Conservation (phyloP, 129 eudicot genomes). For the Centaurea solstitialis region DNA sequence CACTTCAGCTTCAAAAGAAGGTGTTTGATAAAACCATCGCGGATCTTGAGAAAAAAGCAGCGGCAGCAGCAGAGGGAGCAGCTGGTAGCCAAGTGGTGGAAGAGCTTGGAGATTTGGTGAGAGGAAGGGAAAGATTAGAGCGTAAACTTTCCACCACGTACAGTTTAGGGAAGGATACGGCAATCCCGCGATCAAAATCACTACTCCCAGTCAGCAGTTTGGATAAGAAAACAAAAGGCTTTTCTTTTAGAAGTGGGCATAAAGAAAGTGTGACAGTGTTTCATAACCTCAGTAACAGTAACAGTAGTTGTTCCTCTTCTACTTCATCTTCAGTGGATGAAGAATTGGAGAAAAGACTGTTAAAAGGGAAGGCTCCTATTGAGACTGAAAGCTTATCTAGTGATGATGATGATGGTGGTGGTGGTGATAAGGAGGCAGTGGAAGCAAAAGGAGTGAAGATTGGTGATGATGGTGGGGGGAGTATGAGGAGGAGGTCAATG, state of each 20-base stretch:
- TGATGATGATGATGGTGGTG: conserved; percentile 37
- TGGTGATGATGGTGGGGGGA: conserved; percentile 42
- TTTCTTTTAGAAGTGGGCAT: conserved; percentile 50
- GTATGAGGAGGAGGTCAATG: conserved; percentile 63
- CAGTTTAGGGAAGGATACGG: conserved; percentile 73
- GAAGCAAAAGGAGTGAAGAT: conserved; percentile 26
- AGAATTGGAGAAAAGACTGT: conserved; percentile 29
- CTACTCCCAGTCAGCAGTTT: conserved; percentile 57
- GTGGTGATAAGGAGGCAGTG: conserved; percentile 19
- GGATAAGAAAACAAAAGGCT: conserved; percentile 51
- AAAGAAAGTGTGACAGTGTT: conserved; percentile 53
- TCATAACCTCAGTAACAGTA: conserved; percentile 39
- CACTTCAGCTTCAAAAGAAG: conserved; percentile 73
- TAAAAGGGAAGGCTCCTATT: conserved; percentile 48
- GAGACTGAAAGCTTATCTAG: conserved; percentile 40
- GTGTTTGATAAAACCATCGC: conserved; percentile 65
- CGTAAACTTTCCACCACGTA: conserved; percentile 83
- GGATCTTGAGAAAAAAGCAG: conserved; percentile 67
- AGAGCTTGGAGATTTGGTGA: conserved; percentile 56
- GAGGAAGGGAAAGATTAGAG: conserved; percentile 57
- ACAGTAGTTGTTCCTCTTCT: not conserved
- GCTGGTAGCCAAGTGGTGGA: conserved; percentile 54
- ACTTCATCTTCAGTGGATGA: conserved; percentile 35
- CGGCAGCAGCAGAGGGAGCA: conserved; percentile 54
- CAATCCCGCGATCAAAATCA: conserved; percentile 39